Percentiles rank a stretch among this genome's conserved stretches.
phyloP scores from a whole-genome alignment of 768 basidiomycete species.

The Jaapia argillacea region DNA sequence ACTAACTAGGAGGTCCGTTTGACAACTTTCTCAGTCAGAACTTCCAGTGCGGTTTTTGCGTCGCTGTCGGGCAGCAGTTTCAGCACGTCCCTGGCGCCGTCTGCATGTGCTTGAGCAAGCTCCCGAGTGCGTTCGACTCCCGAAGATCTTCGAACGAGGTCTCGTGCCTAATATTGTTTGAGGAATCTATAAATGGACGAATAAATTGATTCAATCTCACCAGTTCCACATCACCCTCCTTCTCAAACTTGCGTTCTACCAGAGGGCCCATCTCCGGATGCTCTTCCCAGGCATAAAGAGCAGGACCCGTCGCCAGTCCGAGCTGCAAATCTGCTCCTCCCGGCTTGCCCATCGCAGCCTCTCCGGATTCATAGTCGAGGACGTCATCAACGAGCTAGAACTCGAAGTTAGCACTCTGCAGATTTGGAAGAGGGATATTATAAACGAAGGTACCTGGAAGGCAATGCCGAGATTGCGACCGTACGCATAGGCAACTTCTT shows the following conservation, averaged over 20 bases:
- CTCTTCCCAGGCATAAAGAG: conserved; percentile 81
- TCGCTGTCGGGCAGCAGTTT: conserved; percentile 70
- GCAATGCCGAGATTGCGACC: conserved; percentile 87
- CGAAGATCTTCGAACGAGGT: conserved; percentile 57
- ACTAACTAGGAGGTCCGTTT: conserved; percentile 39
- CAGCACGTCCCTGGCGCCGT: conserved; percentile 65
- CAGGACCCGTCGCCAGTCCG: conserved; percentile 74
- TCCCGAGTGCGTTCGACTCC: conserved; percentile 72
- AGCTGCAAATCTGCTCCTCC: conserved; percentile 54
- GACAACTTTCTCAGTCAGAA: conserved; percentile 58
- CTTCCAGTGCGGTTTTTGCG: conserved; percentile 65
- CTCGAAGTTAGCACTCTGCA: neutral
- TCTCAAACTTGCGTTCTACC: conserved; percentile 69
- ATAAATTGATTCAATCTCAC: conserved; percentile 29
- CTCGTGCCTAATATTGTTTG: conserved; percentile 41
- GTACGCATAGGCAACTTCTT: conserved; percentile 86
- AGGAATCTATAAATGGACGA: neutral
- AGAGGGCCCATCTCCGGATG: conserved; percentile 66
- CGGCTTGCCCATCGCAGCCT: conserved; percentile 77
- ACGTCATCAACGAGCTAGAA: conserved; percentile 88
- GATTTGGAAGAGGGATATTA: neutral
- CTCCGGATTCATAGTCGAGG: conserved; percentile 81
- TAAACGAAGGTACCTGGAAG: conserved; percentile 61
- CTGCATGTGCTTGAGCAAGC: conserved; percentile 68
- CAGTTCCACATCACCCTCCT: conserved; percentile 70